phyloP scores from a whole-genome alignment of 2,329 filamentous ascomycete species.

The Pestalotiopsis fici region DNA sequence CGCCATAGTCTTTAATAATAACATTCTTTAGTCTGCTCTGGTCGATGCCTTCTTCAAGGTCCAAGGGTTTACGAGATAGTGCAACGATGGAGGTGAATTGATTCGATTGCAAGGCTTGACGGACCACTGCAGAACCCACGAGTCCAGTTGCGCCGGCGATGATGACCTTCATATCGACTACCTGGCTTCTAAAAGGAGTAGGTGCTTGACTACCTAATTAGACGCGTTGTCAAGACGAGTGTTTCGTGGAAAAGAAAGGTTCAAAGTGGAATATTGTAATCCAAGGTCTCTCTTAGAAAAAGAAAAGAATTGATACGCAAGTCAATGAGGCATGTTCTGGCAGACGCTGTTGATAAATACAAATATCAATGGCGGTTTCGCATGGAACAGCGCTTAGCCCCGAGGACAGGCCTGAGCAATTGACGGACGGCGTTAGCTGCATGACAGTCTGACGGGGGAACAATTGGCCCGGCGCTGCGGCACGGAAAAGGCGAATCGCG shows the following conservation, averaged over 20 bases:
- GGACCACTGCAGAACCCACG: constrained; percentile 42
- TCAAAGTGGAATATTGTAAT: neutral
- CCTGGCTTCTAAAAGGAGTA: neutral
- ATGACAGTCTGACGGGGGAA: neutral
- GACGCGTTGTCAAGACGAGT: neutral
- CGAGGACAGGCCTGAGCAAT: neutral
- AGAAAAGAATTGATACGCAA: neutral
- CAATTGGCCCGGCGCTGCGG: neutral
- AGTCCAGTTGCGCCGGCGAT: constrained; percentile 43
- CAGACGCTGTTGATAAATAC: neutral
- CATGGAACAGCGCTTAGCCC: neutral
- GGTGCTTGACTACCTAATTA: neutral
- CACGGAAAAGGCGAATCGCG: neutral
- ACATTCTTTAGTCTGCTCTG: constrained; percentile 39
- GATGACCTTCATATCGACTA: constrained; percentile 30
- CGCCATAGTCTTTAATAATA: constrained; percentile 37
- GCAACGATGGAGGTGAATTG: constrained; percentile 41
- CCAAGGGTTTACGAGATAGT: constrained; percentile 37
- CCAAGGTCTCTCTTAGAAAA: neutral
- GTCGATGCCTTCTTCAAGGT: constrained; percentile 26
- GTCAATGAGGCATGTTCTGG: neutral
- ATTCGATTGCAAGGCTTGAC: constrained; percentile 37
- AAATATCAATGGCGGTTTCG: neutral
- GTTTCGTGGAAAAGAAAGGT: neutral
- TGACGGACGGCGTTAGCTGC: neutral